A percentile compares a stretch with the other conserved stretches of the same genome.
Evolutionary conservation across 108 stramenopile genomes (phyloP).

Genomic region (Cyclostephanos invisitatus): DNA sequence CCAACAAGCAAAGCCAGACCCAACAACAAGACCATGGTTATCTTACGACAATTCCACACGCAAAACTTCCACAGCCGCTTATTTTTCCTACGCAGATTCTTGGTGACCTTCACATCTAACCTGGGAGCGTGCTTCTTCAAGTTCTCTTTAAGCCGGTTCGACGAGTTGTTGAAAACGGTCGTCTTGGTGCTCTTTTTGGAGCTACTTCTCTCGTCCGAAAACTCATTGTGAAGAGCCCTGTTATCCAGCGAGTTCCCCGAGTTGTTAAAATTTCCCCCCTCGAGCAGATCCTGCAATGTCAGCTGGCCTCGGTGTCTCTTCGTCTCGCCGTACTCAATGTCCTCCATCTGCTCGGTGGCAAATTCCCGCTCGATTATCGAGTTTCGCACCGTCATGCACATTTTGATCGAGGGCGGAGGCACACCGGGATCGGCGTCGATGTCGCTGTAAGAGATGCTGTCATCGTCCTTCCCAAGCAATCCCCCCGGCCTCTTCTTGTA

Average conservation of each 20-base stretch:
- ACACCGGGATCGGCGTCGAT: constrained; percentile 4
- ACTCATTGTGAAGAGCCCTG: not conserved
- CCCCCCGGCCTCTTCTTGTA: not conserved
- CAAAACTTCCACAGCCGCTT: constrained; percentile 36
- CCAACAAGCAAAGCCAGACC: constrained; percentile 14
- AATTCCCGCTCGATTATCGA: constrained; percentile 34
- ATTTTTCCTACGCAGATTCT: constrained; percentile 23
- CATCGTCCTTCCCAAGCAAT: constrained; percentile 11
- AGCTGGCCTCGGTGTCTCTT: not conserved
- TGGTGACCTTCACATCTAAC: constrained; percentile 13
- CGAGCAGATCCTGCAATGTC: constrained; percentile 1
- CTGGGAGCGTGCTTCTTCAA: constrained; percentile 5
- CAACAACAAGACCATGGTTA: constrained; percentile 13
- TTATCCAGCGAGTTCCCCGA: not conserved
- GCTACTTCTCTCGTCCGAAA: not conserved
- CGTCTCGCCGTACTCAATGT: constrained; percentile 24
- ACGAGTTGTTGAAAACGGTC: not conserved
- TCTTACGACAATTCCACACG: constrained; percentile 49
- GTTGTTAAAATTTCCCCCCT: constrained; percentile 19
- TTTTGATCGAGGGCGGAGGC: constrained; percentile 8
- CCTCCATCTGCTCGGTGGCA: constrained; percentile 22
- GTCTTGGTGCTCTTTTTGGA: constrained; percentile 16
- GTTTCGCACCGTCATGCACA: constrained; percentile 22
- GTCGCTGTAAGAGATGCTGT: constrained; percentile 29
- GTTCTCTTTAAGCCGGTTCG: not conserved